Evolutionary conservation across 2,329 filamentous ascomycete species (phyloP).

Genomic region (Emergomyces pasteurianus): DNA sequence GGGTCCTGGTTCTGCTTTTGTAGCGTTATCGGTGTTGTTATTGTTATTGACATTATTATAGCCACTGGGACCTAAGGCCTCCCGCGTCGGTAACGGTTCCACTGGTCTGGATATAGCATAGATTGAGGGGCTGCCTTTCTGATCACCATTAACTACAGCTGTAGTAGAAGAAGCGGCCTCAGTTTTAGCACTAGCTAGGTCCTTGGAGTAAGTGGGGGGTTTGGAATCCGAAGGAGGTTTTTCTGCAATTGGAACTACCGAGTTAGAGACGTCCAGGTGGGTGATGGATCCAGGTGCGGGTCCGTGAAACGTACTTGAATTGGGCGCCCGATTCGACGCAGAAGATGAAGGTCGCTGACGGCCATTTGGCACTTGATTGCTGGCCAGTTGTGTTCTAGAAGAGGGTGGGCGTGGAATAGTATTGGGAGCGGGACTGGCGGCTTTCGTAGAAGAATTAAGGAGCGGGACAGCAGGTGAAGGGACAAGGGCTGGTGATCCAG

Average conservation of each 20-base stretch:
- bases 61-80: slow-evolving; percentile 22
- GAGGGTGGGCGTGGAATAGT: slow-evolving; percentile 50
- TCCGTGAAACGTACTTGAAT: slow-evolving; percentile 34
- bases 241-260: slow-evolving; percentile 14
- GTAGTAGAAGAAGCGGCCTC: slow-evolving; percentile 19
- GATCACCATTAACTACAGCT: slow-evolving; percentile 17
- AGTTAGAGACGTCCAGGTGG: slow-evolving; percentile 18
- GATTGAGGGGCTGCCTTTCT: slow-evolving; percentile 10
- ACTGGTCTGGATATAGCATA: slow-evolving; percentile 7
- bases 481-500: slow-evolving; percentile 57
- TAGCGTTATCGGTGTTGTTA: background rate
- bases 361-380: slow-evolving; percentile 47
- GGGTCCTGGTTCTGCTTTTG: background rate
- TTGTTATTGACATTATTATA: slow-evolving; percentile 6
- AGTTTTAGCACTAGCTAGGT: slow-evolving; percentile 30
- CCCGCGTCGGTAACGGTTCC: slow-evolving; percentile 20
- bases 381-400: slow-evolving; percentile 64
- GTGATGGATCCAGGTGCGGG: slow-evolving; percentile 20
- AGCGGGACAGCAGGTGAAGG: slow-evolving; percentile 62
- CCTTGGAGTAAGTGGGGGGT: slow-evolving; percentile 36
- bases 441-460: slow-evolving; percentile 48
- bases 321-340: slow-evolving; percentile 47
- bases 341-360: slow-evolving; percentile 49
- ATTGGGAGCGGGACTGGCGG: slow-evolving; percentile 49
- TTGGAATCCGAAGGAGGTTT: slow-evolving; percentile 39